Conservation (phyloP, 2,329 filamentous ascomycete genomes). For the Clonostachys rhizophaga region DNA sequence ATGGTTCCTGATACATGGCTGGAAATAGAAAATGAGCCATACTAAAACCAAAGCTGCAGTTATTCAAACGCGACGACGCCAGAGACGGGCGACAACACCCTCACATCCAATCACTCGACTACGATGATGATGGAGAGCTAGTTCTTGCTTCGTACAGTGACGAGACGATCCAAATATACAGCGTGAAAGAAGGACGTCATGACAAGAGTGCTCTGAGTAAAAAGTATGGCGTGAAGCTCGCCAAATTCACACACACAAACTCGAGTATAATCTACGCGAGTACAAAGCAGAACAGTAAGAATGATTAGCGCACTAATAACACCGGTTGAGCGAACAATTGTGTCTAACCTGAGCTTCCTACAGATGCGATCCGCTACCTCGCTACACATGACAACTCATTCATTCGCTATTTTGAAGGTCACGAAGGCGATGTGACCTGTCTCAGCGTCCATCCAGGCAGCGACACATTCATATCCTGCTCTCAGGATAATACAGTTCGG, state of each 20-base stretch:
- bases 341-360: neutral
- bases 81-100: slow-evolving; percentile 49
- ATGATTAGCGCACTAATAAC: neutral
- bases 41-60: slow-evolving; percentile 15
- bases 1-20: slow-evolving; percentile 11
- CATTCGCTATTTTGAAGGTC: slow-evolving; percentile 92
- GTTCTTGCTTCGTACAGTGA: slow-evolving; percentile 89
- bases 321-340: slow-evolving; percentile 2
- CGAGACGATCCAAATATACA: slow-evolving; percentile 93
- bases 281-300: slow-evolving; percentile 73
- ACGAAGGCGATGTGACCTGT: slow-evolving; percentile 78
- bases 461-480: slow-evolving; percentile 90
- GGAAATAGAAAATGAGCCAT: neutral
- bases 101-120: slow-evolving; percentile 85
- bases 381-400: slow-evolving; percentile 95
- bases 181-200: slow-evolving; percentile 83
- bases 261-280: slow-evolving; percentile 93
- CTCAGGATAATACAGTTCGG: slow-evolving; percentile 83
- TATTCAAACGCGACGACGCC: slow-evolving; percentile 54
- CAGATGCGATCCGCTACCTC: slow-evolving; percentile 79
- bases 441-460: slow-evolving; percentile 79
- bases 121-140: slow-evolving; percentile 91
- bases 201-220: slow-evolving; percentile 89
- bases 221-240: slow-evolving; percentile 93
- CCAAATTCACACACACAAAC: slow-evolving; percentile 88